phyloP scores from a whole-genome alignment of 768 basidiomycete genomes.

The Leccinum subtestaceum region DNA sequence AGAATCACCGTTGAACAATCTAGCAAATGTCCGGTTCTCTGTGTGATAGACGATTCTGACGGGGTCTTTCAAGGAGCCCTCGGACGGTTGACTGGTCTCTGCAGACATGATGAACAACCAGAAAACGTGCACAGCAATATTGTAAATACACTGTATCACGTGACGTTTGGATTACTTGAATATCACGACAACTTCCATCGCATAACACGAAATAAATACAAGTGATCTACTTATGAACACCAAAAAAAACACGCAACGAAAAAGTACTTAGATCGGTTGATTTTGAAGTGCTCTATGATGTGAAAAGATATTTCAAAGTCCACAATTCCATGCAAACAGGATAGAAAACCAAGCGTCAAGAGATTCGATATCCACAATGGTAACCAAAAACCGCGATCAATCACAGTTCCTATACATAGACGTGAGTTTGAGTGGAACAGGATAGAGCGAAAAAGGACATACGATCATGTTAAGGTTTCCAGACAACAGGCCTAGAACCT shows the following conservation, averaged over 20 bases:
- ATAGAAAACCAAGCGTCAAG: constrained; percentile 7
- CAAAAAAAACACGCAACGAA: constrained; percentile 2
- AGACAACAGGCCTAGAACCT: constrained; percentile 54
- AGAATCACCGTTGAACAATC: constrained; percentile 41
- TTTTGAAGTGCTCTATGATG: constrained; percentile 14
- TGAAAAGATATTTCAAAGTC: constrained; percentile 14
- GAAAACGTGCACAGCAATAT: not conserved
- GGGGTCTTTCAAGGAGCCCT: not conserved
- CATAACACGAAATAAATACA: not conserved
- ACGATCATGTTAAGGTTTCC: constrained; percentile 77
- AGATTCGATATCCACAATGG: constrained; percentile 4
- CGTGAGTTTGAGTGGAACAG: not conserved
- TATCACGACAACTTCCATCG: not conserved
- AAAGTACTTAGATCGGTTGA: not conserved
- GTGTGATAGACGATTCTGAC: constrained; percentile 39
- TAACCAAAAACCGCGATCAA: constrained; percentile 2
- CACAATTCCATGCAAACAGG: constrained; percentile 17
- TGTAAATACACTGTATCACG: not conserved
- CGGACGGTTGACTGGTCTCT: constrained; percentile 3
- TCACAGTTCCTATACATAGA: constrained; percentile 31
- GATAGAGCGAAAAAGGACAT: constrained; percentile 21
- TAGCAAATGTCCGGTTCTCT: constrained; percentile 35
- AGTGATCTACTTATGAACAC: constrained; percentile 1
- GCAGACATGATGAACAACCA: constrained; percentile 6
- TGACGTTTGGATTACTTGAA: not conserved